Base-by-base conservation (phyloP, 495 filamentous ascomycete species). In the Apodospora peruviana region DNA sequence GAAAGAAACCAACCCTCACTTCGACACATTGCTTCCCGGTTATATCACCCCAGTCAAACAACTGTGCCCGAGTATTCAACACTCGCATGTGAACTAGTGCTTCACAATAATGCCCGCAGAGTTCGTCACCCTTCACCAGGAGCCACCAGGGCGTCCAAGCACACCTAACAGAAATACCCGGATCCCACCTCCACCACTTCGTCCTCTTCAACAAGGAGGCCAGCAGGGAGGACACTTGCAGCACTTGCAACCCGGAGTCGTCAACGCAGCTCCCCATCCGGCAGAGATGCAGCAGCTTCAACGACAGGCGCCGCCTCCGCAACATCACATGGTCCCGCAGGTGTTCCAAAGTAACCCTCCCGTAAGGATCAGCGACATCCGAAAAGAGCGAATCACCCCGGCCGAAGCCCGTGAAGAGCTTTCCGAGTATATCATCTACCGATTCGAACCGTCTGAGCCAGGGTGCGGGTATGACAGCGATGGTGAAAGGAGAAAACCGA, bases 391-490 rank as follows among this genome's bases (percentile, higher is more conserved):
- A 29, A 47, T 54, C 8, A 47, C 40, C 5, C 39, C 39, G 3
- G 45, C 49, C 16, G 58, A 68, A 20, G 63, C 60, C 35, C 59
- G 35, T 29, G 59, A 64, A 14, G 59, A 52, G 0, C 54, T 62
- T 27, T 58, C 67, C 1, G 57, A 65, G 4, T 68, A 63, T 43
- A 34, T 21, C 19, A 54, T 63, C 3, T 55, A 61, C 43, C 63
- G 65, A 2, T 62, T 68, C 23, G 60, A 67, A 40, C 61, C 54
- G 49, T 32, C 27, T 32, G 21, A 24, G 2, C 43, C 49, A 27
- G 24, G 12, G 17, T 32, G 51, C 16, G 50, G 24, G 12, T 51
- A 59, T 24, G 61, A 62, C 41, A 48, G 52, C 35, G 50, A 64
- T 18, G 65, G 62, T 24, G 48, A 25, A 3, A 49, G 37, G 37